Percentiles rank a stretch among this genome's conserved stretches.
These are phyloP conservation scores for Cucurbitaria berberidis DNA, from an alignment of 2,329 filamentous ascomycete species.

Conservation along the genomic window DNA sequence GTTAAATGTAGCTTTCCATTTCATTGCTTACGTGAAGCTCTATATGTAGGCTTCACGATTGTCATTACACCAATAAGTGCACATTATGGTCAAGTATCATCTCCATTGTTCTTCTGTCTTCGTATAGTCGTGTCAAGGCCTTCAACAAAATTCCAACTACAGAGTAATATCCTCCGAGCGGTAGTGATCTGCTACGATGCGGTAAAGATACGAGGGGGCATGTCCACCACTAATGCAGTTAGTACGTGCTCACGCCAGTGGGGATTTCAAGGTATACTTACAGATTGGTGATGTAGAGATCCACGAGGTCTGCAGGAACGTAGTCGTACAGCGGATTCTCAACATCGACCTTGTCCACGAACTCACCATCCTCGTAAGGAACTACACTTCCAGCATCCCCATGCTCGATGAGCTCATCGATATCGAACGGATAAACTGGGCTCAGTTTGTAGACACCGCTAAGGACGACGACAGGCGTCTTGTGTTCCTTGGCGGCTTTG, in stretches of 20 bases:
- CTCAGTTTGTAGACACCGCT: constrained; percentile 93
- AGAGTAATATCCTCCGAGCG: constrained; percentile 72
- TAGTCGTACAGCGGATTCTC: constrained; percentile 83
- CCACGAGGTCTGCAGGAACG: constrained; percentile 75
- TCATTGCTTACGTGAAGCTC: not conserved
- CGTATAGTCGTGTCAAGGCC: not conserved
- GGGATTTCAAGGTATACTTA: constrained; percentile 53
- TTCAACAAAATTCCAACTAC: constrained; percentile 20
- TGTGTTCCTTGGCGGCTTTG: constrained; percentile 80
- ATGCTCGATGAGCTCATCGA: constrained; percentile 83
- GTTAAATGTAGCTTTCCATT: not conserved
- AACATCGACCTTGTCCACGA: constrained; percentile 79
- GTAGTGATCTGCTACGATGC: constrained; percentile 77
- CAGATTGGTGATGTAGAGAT: constrained; percentile 86
- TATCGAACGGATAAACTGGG: constrained; percentile 84
- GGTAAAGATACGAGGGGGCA: constrained; percentile 74
- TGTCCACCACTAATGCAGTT: constrained; percentile 63
- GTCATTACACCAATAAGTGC: not conserved
- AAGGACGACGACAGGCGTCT: constrained; percentile 85
- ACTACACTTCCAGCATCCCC: constrained; percentile 80
- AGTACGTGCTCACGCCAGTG: constrained; percentile 4
- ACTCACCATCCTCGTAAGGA: constrained; percentile 76
- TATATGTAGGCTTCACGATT: not conserved
- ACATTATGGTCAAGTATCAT: not conserved
- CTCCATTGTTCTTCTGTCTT: not conserved